phyloP scores from a whole-genome alignment of 83 land plant genomes.

The Diphasiastrum complanatum region DNA sequence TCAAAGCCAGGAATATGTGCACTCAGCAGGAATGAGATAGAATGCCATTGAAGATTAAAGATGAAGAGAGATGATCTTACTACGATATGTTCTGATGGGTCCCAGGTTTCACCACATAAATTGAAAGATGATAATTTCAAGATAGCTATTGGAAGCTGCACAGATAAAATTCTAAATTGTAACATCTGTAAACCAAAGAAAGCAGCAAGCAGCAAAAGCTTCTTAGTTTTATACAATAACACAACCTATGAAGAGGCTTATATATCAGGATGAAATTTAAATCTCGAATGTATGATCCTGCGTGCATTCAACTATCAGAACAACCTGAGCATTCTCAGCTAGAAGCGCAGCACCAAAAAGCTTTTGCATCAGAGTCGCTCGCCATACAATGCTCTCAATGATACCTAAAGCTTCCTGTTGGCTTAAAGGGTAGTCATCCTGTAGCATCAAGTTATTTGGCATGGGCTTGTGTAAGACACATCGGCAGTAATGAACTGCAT shows the following conservation, averaged over 20 bases:
- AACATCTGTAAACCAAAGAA: background rate
- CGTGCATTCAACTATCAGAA: background rate
- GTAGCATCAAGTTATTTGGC: too few species aligned
- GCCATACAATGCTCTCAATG: slow-evolving; percentile 36
- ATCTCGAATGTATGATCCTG: background rate
- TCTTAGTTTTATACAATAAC: background rate
- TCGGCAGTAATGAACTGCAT: too few species aligned
- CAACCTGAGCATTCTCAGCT: slow-evolving; percentile 34
- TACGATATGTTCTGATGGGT: slow-evolving; percentile 21
- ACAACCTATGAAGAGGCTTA: background rate
- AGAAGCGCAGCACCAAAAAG: slow-evolving; percentile 20
- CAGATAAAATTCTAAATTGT: too few species aligned
- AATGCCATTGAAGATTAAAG: background rate
- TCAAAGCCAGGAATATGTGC: too few species aligned
- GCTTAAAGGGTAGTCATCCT: slow-evolving; percentile 28
- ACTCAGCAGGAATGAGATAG: too few species aligned
- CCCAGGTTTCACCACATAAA: slow-evolving; percentile 20
- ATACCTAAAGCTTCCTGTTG: slow-evolving; percentile 30
- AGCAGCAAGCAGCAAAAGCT: background rate
- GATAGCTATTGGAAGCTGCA: slow-evolving; percentile 39
- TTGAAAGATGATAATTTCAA: slow-evolving; percentile 38
- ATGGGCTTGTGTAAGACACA: too few species aligned
- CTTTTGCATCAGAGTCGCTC: slow-evolving; percentile 32
- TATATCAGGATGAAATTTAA: background rate
- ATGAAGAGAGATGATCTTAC: slow-evolving; percentile 8